These are phyloP conservation scores for Fusarium sp. DNA, from an alignment of 2,329 filamentous ascomycete species.

Conservation along the genomic window DNA sequence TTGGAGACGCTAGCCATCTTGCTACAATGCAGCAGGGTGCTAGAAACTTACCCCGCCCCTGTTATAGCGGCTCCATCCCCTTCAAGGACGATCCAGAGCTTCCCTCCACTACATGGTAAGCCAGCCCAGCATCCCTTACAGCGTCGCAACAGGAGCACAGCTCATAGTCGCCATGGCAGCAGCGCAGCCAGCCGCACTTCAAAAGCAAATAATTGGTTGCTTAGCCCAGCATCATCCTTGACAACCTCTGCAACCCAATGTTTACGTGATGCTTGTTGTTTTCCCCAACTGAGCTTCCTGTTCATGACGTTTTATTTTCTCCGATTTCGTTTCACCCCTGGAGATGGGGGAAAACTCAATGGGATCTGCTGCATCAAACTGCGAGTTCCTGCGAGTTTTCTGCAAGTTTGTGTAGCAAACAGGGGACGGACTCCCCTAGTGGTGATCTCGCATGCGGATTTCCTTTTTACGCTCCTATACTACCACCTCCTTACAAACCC, in stretches of 20 bases:
- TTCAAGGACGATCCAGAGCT: conserved; percentile 33
- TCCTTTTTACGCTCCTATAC: neutral
- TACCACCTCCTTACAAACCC: neutral
- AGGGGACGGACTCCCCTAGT: neutral
- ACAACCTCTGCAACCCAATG: conserved; percentile 21
- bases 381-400: neutral
- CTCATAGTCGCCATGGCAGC: conserved; percentile 46
- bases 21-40: conserved; percentile 41
- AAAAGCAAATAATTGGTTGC: conserved; percentile 36
- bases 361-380: neutral
- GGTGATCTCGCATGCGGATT: conserved; percentile 8
- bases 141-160: conserved; percentile 32
- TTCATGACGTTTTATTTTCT: conserved; percentile 32
- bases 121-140: conserved; percentile 19
- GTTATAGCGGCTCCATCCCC: conserved; percentile 28
- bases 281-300: conserved; percentile 28
- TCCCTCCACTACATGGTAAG: conserved; percentile 11
- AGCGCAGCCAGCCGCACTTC: conserved; percentile 35
- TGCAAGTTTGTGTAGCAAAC: neutral
- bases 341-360: conserved; percentile 22
- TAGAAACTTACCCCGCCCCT: conserved; percentile 39
- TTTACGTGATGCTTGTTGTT: conserved; percentile 38
- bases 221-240: conserved; percentile 42
- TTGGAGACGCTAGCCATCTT: conserved; percentile 41
- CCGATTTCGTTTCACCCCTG: conserved; percentile 29